Evolutionary conservation across 192 early-diverging fungal species (phyloP), one percentile per base, ranked within the genome.

Genomic region (Linderina pennispora): DNA sequence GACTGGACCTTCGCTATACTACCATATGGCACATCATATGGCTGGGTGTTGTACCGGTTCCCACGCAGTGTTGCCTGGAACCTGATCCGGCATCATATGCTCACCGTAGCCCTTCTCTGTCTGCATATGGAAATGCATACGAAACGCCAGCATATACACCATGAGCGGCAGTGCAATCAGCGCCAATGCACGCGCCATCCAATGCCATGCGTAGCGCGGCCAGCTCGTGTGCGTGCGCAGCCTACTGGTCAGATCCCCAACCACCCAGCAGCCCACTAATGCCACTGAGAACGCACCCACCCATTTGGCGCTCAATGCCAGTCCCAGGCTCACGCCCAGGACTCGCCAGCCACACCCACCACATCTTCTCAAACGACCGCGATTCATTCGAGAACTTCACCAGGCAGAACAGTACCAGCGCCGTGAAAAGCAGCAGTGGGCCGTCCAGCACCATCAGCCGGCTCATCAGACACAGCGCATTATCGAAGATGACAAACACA

Each of bases 261-360:
- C 59, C 0, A 90, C 92, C 47, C 85, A 83, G 34, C 91, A 32
- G 19, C 90, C 90, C 43, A 92, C 86, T 13, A 92, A 55, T 3
- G 89, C 90, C 17, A 88, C 81, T 25, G 78, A 78, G 72, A 95
- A 92, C 14, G 93, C 50, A 1, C 92, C 92, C 23, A 95, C 86
- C 92, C 91, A 95, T 61, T 95, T 95, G 23, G 90, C 79, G 76
- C 82, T 85, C 14, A 60, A 36, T 9, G 83, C 78, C 11, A 50
- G 33, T 20, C 81, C 81, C 16, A 83, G 48, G 8, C 76, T 75
- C 3, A 82, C 13, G 17, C 16, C 81, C 81, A n/a, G 80, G 70
- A 8, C 50, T 34, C 11, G 59, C 26, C 3, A 83, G 36, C 79
- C 80, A 80, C 17, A 56, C 20, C 57, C 59, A 83, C 81, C 81